These are phyloP conservation scores for Coemansia sp. DNA, from an alignment of 192 early-diverging fungal species.

Conservation along the genomic window DNA sequence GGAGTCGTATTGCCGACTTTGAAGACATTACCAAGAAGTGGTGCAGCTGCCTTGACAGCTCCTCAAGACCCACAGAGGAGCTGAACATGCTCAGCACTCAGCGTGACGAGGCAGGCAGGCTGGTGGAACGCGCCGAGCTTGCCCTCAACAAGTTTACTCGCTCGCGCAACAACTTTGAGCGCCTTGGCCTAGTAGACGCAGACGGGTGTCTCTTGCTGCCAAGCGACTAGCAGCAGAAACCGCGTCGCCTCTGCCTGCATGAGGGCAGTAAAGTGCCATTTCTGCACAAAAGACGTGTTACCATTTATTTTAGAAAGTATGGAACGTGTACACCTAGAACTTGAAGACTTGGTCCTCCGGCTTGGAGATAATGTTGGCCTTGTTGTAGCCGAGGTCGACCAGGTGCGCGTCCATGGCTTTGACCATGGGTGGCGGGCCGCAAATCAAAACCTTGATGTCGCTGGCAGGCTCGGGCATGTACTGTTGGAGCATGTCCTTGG, in stretches of 20 bases:
- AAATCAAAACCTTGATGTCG: constrained; percentile 84
- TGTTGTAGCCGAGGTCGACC: constrained; percentile 75
- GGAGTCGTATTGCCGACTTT: constrained; percentile 19
- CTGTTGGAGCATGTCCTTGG: constrained; percentile 74
- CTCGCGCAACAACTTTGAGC: constrained; percentile 21
- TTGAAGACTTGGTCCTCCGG: constrained; percentile 84
- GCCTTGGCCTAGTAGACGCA: constrained; percentile 18
- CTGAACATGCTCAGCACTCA: neutral
- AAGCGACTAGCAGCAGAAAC: neutral
- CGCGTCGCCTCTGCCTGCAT: neutral
- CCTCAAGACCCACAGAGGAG: neutral
- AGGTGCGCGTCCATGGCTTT: constrained; percentile 71
- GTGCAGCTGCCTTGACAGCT: constrained; percentile 6
- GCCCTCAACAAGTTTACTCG: constrained; percentile 25
- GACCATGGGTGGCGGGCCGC: constrained; percentile 90
- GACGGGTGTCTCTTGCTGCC: constrained; percentile 27
- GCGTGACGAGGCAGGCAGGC: constrained; percentile 19
- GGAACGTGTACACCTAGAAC: no score
- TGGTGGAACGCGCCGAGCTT: constrained; percentile 25
- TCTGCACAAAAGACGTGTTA: no score
- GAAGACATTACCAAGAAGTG: constrained; percentile 29
- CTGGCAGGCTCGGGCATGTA: constrained; percentile 68
- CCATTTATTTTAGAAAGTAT: no score
- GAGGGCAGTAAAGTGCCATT: neutral
- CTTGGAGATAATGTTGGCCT: constrained; percentile 75